These are phyloP conservation scores for Plectosphaerella plurivora DNA, from an alignment of 2,329 filamentous ascomycete species.

Conservation along the genomic window DNA sequence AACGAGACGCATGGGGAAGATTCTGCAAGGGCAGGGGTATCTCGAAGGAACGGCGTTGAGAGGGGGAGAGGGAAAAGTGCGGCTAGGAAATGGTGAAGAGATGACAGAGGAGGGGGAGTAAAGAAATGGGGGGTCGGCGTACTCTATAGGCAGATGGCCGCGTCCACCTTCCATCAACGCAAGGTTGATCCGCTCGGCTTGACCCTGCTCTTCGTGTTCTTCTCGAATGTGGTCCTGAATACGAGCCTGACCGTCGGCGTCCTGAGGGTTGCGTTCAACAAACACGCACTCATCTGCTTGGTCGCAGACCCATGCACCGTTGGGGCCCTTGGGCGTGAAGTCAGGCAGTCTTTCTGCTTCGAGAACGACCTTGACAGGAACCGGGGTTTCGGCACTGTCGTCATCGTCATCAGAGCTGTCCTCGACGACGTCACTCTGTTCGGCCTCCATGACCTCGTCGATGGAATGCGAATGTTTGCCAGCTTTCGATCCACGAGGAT, in stretches of 20 bases:
- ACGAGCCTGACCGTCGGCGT: conserved; percentile 46
- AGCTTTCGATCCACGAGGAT: conserved; percentile 25
- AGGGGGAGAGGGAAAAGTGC: conserved; percentile 13
- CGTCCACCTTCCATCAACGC: conserved; percentile 53
- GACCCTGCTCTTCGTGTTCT: conserved; percentile 47
- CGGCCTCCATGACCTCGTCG: conserved; percentile 27
- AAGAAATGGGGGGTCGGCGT: conserved; percentile 27
- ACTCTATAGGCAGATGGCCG: conserved; percentile 54
- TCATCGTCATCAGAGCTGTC: conserved; percentile 15
- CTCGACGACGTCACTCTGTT: conserved; percentile 4
- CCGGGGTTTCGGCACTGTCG: conserved; percentile 8
- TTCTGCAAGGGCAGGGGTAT: background rate
- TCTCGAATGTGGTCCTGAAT: conserved; percentile 56
- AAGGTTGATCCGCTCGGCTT: conserved; percentile 44
- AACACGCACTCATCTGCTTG: conserved; percentile 57
- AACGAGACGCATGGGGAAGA: too few relatives aligned
- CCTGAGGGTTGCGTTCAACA: conserved; percentile 58
- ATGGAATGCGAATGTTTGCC: conserved; percentile 27
- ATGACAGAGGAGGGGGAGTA: conserved; percentile 18
- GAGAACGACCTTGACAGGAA: conserved; percentile 38
- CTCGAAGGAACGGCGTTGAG: background rate
- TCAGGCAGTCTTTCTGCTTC: conserved; percentile 46
- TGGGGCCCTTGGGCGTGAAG: conserved; percentile 45
- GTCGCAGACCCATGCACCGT: conserved; percentile 63
- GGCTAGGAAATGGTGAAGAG: conserved; percentile 16